Evolutionary conservation across 2,329 filamentous ascomycete genomes (phyloP).

Genomic region (Sporothrix variecibatus): DNA sequence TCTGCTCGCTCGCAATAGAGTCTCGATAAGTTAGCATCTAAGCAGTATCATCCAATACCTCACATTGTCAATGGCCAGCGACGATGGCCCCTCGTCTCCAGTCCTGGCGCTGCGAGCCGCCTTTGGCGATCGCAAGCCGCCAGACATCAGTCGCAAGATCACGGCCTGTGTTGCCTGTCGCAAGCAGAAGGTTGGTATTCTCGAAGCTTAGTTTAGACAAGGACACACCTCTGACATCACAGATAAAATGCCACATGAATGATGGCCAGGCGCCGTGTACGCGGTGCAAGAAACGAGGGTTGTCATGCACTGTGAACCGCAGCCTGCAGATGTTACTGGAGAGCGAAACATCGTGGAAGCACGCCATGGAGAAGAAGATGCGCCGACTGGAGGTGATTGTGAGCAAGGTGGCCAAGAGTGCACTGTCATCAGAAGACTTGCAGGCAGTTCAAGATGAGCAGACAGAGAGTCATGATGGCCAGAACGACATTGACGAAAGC

Average conservation of each 20-base stretch:
- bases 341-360: conserved; percentile 23
- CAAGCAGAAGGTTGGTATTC: conserved; percentile 39
- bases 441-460: neutral
- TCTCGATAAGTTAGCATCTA: neutral
- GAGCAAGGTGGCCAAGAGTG: neutral
- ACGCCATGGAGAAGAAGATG: conserved; percentile 23
- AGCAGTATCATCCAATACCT: no score
- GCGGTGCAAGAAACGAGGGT: conserved; percentile 22
- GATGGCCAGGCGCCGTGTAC: conserved; percentile 21
- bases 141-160: conserved; percentile 40
- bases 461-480: neutral
- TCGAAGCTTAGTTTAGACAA: neutral
- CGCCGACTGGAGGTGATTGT: conserved; percentile 12
- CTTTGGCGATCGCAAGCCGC: conserved; percentile 40
- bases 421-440: neutral
- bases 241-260: conserved; percentile 29
- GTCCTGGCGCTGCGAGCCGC: conserved; percentile 37
- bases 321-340: conserved; percentile 26
- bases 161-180: conserved; percentile 44
- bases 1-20: neutral
- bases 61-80: neutral
- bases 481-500: neutral
- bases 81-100: conserved; percentile 47
- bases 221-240: neutral
- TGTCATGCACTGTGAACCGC: conserved; percentile 24